These are phyloP conservation scores for Apiospora hydei DNA, from an alignment of 2,329 filamentous ascomycete species.

Conservation along the genomic window DNA sequence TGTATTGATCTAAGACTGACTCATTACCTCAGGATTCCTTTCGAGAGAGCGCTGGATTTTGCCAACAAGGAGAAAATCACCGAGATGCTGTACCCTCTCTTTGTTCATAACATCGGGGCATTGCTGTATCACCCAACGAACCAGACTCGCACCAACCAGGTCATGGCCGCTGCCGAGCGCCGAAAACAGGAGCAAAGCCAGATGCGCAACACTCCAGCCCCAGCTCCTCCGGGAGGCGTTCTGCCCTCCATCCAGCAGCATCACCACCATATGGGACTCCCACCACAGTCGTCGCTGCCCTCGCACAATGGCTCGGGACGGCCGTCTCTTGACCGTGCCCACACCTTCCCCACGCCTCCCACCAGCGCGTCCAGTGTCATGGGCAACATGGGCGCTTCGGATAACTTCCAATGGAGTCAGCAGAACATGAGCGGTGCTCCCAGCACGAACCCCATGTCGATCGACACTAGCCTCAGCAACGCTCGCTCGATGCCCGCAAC, in stretches of 20 bases:
- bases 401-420: conserved; percentile 80
- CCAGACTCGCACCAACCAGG: conserved; percentile 79
- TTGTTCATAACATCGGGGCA: conserved; percentile 96
- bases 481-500: conserved; percentile 87
- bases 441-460: conserved; percentile 75
- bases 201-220: conserved; percentile 65
- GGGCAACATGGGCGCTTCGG: conserved; percentile 74
- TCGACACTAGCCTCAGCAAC: conserved; percentile 81
- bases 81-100: conserved; percentile 90
- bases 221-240: conserved; percentile 53
- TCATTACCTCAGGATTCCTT: conserved; percentile 80
- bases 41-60: conserved; percentile 96
- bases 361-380: conserved; percentile 90
- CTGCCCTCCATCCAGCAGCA: conserved; percentile 75
- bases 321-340: conserved; percentile 81
- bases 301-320: conserved; percentile 77
- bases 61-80: conserved; percentile 99
- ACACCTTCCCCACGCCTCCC: conserved; percentile 93
- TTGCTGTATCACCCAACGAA: conserved; percentile 94
- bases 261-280: conserved; percentile 67
- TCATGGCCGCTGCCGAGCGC: conserved; percentile 84
- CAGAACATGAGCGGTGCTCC: conserved; percentile 69
- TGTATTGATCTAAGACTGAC: conserved; percentile 26
- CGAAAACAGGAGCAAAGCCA: conserved; percentile 75
- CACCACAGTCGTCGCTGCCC: conserved; percentile 61